Evolutionary conservation across 2,329 filamentous ascomycete species (phyloP), one percentile per base, ranked within the genome.

Genomic region (Tolypocladium ovalisporum): DNA sequence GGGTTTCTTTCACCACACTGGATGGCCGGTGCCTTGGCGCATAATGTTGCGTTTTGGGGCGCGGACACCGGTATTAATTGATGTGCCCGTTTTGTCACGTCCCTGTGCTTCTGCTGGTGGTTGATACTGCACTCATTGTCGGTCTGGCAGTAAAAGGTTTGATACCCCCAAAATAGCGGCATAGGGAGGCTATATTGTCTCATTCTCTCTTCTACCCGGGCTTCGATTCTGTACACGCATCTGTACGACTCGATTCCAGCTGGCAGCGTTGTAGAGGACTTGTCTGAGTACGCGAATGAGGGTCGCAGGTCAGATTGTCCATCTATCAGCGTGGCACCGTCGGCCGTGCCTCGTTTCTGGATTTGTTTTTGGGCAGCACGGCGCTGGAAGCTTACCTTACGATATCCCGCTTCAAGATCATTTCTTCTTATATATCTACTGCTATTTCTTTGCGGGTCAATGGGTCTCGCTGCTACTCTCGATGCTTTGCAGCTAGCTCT

Each of bases 91-190:
- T 22, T 34, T 35, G 22, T 55, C 62, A 63, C 62, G 29, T 34
- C 60, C 59, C 57, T 63, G 61, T 63, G 61, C 61, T 59, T 62
- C 60, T 63, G 63, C 61, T 67, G 60, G 65, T 58, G 61, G 62
- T 65, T 60, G 56, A 65, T 62, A 53, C 29, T 63, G 57, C 58
- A 44, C 57, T 60, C 61, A 56, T 61, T 62, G 62, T 63, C 59
- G 39, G 66, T 19, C 22, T 35, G 37, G 53, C 53, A 44, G 53
- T 39, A 62, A 68, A 65, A 63, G 64, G 63, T 65, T 68, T 72
- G 66, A 75, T 74, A 73, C 70, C 69, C 68, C 64, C 56, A 67
- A 66, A 67, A 65, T 60, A 60, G 61, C 59, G 62, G 63, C 58
- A 62, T 56, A 57, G 62, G 61, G 61, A 63, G 57, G 60, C 64